A percentile compares a stretch with the other conserved stretches of the same genome.
Evolutionary conservation across 2,329 filamentous ascomycete species (phyloP).

Genomic region (Penicillium sp.): DNA sequence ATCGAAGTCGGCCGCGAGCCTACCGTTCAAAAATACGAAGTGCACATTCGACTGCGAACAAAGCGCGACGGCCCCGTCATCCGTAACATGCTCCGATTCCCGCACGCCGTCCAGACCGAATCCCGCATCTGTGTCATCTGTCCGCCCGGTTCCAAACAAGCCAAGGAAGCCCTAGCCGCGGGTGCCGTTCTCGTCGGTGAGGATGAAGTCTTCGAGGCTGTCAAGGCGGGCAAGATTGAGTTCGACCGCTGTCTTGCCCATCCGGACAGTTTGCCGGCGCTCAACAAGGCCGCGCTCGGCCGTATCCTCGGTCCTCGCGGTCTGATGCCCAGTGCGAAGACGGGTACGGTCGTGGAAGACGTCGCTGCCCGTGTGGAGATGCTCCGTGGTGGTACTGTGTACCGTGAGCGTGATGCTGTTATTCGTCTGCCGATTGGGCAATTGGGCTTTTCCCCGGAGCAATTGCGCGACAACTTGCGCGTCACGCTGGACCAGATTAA

Average conservation of each 20-base stretch:
- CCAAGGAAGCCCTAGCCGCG: slow-evolving; percentile 67
- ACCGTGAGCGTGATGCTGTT: slow-evolving; percentile 79
- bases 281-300: slow-evolving; percentile 78
- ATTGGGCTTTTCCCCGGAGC: slow-evolving; percentile 79
- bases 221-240: slow-evolving; percentile 71
- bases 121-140: slow-evolving; percentile 86
- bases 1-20: slow-evolving; percentile 82
- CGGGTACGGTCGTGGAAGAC: slow-evolving; percentile 82
- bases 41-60: slow-evolving; percentile 77
- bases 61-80: slow-evolving; percentile 81
- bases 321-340: slow-evolving; percentile 86
- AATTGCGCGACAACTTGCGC: slow-evolving; percentile 80
- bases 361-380: slow-evolving; percentile 71
- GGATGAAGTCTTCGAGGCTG: slow-evolving; percentile 74
- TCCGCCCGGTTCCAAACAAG: slow-evolving; percentile 71
- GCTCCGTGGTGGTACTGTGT: slow-evolving; percentile 78
- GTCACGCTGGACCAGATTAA: slow-evolving; percentile 71
- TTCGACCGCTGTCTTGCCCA: slow-evolving; percentile 92
- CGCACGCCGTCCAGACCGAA: slow-evolving; percentile 84
- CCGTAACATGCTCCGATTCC: slow-evolving; percentile 81
- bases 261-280: slow-evolving; percentile 66
- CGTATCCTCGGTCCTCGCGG: slow-evolving; percentile 81
- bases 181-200: slow-evolving; percentile 84
- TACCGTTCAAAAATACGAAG: slow-evolving; percentile 75
- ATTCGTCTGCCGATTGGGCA: slow-evolving; percentile 89